These are phyloP conservation scores for Candida montana DNA, from an alignment of 805 yeast genomes.

Conservation along the genomic window DNA sequence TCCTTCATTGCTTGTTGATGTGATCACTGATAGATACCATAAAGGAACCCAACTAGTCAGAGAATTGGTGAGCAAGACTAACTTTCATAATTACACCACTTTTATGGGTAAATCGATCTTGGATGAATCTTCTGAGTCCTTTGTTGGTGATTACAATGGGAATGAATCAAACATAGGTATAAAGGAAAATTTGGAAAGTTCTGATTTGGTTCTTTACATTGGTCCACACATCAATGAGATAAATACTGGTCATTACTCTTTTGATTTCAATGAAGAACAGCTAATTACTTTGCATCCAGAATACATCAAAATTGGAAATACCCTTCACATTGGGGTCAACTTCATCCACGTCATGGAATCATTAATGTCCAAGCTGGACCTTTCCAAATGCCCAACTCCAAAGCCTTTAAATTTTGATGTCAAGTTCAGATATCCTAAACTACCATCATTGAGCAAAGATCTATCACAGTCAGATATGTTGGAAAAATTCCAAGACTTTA, in stretches of 20 bases:
- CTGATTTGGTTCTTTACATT: slow-evolving; percentile 66
- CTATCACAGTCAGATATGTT: slow-evolving; percentile 45
- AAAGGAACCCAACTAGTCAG: slow-evolving; percentile 38
- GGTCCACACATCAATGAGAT: slow-evolving; percentile 68
- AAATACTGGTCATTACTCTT: slow-evolving; percentile 61
- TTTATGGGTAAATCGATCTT: slow-evolving; percentile 67
- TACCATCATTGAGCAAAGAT: slow-evolving; percentile 23
- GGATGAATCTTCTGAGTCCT: slow-evolving; percentile 62
- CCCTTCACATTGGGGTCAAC: slow-evolving; percentile 35
- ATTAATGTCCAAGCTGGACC: slow-evolving; percentile 35
- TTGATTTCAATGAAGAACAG: slow-evolving; percentile 37
- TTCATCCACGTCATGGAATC: slow-evolving; percentile 46
- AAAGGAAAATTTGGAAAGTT: slow-evolving; percentile 39
- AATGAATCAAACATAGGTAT: slow-evolving; percentile 44
- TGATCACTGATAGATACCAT: slow-evolving; percentile 58
- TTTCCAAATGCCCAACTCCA: slow-evolving; percentile 18
- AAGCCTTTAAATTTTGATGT: slow-evolving; percentile 14
- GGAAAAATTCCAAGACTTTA: slow-evolving; percentile 34
- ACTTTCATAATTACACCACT: slow-evolving; percentile 54
- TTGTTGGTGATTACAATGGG: slow-evolving; percentile 73
- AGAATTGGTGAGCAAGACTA: slow-evolving; percentile 37
- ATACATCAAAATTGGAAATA: slow-evolving; percentile 43
- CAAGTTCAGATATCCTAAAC: slow-evolving; percentile 19
- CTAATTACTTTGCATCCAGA: slow-evolving; percentile 49
- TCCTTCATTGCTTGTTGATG: slow-evolving; percentile 71